phyloP scores from a whole-genome alignment of 768 basidiomycete species.

The Kwoniella heveanensis region DNA sequence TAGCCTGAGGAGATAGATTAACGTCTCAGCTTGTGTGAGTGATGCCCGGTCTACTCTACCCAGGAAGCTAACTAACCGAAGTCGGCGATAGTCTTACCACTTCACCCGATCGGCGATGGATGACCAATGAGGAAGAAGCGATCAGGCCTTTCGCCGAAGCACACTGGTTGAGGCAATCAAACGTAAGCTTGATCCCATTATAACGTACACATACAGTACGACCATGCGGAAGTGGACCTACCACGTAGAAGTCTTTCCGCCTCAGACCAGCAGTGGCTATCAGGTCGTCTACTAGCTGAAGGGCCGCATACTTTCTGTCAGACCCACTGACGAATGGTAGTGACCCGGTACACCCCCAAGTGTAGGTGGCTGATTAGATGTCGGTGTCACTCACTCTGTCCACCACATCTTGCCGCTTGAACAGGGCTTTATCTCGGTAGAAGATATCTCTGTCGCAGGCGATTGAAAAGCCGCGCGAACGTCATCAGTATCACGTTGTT shows the following conservation, averaged over 20 bases:
- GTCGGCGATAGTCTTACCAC: conserved; percentile 41
- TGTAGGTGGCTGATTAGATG: no score
- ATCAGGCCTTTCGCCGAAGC: conserved; percentile 88
- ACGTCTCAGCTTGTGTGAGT: conserved; percentile 1
- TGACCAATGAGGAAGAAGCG: conserved; percentile 66
- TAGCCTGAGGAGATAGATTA: conserved; percentile 60
- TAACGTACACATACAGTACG: no score
- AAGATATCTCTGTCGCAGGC: conserved; percentile 84
- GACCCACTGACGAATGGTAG: no score
- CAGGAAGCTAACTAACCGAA: conserved; percentile 18
- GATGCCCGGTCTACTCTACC: conserved; percentile 1
- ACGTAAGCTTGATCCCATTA: no score
- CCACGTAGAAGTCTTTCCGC: conserved; percentile 78
- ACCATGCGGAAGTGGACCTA: no score
- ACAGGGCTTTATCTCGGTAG: conserved; percentile 80
- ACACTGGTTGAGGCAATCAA: no score
- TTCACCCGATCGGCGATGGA: conserved; percentile 66
- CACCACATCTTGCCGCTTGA: conserved; percentile 74
- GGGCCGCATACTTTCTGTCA: no score
- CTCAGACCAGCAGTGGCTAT: conserved; percentile 77
- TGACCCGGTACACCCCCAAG: no score
- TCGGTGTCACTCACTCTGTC: conserved; percentile 71
- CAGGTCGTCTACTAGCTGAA: conserved; percentile 82
- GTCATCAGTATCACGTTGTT: no score
- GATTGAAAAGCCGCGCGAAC: no score